Percentiles rank a stretch among this genome's conserved stretches.
Evolutionary conservation across 768 basidiomycete genomes (phyloP).

Genomic region (Mycena galopus): DNA sequence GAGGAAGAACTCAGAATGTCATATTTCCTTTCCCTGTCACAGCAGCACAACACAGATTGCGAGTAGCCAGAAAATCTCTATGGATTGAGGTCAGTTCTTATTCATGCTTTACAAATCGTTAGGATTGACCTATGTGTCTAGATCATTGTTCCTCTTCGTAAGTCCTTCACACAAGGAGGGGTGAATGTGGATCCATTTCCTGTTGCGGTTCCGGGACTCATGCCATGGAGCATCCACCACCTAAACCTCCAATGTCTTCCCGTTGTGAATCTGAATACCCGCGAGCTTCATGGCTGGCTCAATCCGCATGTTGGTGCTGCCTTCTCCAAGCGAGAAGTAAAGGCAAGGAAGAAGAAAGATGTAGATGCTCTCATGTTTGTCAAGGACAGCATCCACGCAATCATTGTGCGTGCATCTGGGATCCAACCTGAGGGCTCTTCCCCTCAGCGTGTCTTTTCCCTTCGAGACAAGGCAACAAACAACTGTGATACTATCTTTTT

Average conservation of each 20-base stretch:
- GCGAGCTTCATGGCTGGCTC: slow-evolving; percentile 44
- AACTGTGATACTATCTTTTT: slow-evolving; percentile 58
- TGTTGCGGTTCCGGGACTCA: slow-evolving; percentile 31
- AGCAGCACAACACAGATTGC: slow-evolving; percentile 4
- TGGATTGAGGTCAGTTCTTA: slow-evolving; percentile 49
- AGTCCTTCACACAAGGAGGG: slow-evolving; percentile 41
- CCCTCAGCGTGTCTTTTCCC: too few relatives aligned
- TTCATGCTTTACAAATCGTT: slow-evolving; percentile 29
- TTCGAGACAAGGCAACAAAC: too few relatives aligned
- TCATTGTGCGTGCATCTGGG: too few relatives aligned
- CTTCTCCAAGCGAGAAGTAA: slow-evolving; percentile 44
- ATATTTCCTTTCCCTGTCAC: slow-evolving; percentile 18
- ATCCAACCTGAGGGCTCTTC: too few relatives aligned
- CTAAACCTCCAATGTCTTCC: slow-evolving; percentile 48
- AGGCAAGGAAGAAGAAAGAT: slow-evolving; percentile 54
- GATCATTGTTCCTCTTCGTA: slow-evolving; percentile 34
- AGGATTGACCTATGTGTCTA: not conserved
- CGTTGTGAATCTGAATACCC: slow-evolving; percentile 35
- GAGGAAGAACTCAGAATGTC: too few relatives aligned
- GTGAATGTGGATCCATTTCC: slow-evolving; percentile 41
- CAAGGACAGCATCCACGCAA: too few relatives aligned
- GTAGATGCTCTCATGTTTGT: too few relatives aligned
- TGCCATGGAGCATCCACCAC: slow-evolving; percentile 50
- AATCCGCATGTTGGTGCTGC: slow-evolving; percentile 37
- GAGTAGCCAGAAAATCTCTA: slow-evolving; percentile 24